Evolutionary conservation across 2,329 filamentous ascomycete species (phyloP).

Genomic region (Arthrobotrys iridis): DNA sequence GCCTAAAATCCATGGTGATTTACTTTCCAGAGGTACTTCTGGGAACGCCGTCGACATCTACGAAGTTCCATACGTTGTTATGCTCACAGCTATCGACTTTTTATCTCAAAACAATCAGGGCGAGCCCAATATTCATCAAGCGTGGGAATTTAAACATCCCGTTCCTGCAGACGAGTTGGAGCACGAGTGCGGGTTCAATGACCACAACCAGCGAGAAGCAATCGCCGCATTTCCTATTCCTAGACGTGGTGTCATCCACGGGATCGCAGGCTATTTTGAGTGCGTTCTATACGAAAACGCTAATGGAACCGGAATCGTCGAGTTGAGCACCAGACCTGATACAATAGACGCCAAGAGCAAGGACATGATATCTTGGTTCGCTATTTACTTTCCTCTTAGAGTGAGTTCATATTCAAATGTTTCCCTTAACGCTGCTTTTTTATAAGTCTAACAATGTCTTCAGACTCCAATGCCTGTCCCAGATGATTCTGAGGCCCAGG

Average conservation of each 20-base stretch:
- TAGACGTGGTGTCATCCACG: conserved; percentile 85
- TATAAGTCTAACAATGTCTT: conserved; percentile 4
- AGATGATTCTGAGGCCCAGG: conserved; percentile 82
- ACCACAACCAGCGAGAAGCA: conserved; percentile 87
- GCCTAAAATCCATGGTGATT: conserved; percentile 84
- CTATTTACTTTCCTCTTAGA: conserved; percentile 96
- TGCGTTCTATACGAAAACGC: conserved; percentile 79
- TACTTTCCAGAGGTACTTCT: conserved; percentile 68
- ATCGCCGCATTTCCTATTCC: conserved; percentile 80
- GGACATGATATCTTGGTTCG: conserved; percentile 99
- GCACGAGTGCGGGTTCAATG: conserved; percentile 80
- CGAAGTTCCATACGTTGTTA: conserved; percentile 93
- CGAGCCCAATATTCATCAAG: conserved; percentile 74
- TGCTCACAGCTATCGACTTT: conserved; percentile 88
- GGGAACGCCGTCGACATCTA: conserved; percentile 70
- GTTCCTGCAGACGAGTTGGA: conserved; percentile 70
- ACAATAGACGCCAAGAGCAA: conserved; percentile 91
- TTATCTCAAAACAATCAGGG: conserved; percentile 72
- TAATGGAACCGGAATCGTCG: conserved; percentile 70
- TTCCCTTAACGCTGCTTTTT: neutral
- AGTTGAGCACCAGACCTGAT: conserved; percentile 91
- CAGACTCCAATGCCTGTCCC: conserved; percentile 87
- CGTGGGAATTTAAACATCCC: conserved; percentile 84
- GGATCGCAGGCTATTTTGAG: conserved; percentile 94
- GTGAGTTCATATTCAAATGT: conserved; percentile 65